phyloP scores from a whole-genome alignment of 805 yeast genomes.

The Tetrapisispora phaffii region DNA sequence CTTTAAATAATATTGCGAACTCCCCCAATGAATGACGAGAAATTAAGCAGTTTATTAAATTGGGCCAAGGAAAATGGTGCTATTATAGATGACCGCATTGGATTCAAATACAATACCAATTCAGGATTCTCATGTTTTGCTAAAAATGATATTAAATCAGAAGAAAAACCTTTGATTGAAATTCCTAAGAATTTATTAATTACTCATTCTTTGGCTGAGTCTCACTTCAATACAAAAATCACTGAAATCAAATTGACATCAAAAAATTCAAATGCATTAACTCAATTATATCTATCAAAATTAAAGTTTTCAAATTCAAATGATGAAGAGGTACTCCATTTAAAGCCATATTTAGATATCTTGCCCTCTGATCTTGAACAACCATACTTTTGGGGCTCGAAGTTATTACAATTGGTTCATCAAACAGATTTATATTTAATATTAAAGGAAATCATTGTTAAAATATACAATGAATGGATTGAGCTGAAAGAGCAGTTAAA shows the following conservation, averaged over 20 bases:
- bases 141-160: constrained; percentile 3
- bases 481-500: constrained; percentile 5
- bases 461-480: constrained; percentile 53
- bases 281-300: constrained; percentile 34
- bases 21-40: constrained; percentile 1
- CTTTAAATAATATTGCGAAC: too few species aligned
- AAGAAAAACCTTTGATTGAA: constrained; percentile 24
- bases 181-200: constrained; percentile 34
- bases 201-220: constrained; percentile 30
- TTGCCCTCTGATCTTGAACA: constrained; percentile 43
- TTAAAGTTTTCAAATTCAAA: constrained; percentile 31
- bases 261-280: constrained; percentile 25
- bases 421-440: constrained; percentile 66
- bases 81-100: constrained; percentile 26
- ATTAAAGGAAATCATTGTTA: constrained; percentile 36
- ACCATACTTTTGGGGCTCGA: constrained; percentile 57
- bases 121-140: constrained; percentile 32
- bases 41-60: constrained; percentile 15
- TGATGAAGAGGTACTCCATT: constrained; percentile 13
- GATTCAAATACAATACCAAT: constrained; percentile 23
- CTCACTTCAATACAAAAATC: constrained; percentile 15
- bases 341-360: constrained; percentile 38
- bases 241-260: constrained; percentile 5
- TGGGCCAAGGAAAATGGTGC: constrained; percentile 37
- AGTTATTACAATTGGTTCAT: constrained; percentile 40